phyloP scores from a whole-genome alignment of 805 yeast genomes.

The Starmera pachycereana region DNA sequence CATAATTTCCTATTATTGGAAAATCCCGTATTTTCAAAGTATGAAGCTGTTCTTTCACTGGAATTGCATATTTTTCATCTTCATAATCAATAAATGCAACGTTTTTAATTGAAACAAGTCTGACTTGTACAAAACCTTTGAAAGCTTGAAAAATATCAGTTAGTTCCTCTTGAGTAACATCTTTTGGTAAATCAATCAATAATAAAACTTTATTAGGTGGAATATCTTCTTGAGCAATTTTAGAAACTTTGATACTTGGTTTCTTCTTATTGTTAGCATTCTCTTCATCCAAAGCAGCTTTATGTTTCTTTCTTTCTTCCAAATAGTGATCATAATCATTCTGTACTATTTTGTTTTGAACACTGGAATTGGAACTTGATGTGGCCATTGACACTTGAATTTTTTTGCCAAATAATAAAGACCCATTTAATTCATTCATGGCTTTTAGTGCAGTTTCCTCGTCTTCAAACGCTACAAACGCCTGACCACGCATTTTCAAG shows the following conservation, averaged over 20 bases:
- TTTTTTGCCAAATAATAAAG: slow-evolving; percentile 11
- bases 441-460: slow-evolving; percentile 29
- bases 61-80: slow-evolving; percentile 39
- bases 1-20: slow-evolving; percentile 16
- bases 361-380: slow-evolving; percentile 14
- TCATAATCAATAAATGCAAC: slow-evolving; percentile 80
- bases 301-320: slow-evolving; percentile 8
- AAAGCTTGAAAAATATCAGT: slow-evolving; percentile 33
- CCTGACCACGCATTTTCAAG: slow-evolving; percentile 71
- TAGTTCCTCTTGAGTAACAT: slow-evolving; percentile 30
- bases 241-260: slow-evolving; percentile 9
- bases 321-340: slow-evolving; percentile 11
- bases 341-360: slow-evolving; percentile 7
- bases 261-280: slow-evolving; percentile 5
- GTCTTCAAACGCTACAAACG: slow-evolving; percentile 51
- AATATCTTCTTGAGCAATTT: slow-evolving; percentile 11
- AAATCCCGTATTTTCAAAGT: slow-evolving; percentile 12
- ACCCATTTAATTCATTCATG: slow-evolving; percentile 10
- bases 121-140: slow-evolving; percentile 55
- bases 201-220: slow-evolving; percentile 69
- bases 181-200: slow-evolving; percentile 51
- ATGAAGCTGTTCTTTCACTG: slow-evolving; percentile 21
- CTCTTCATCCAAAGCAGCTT: slow-evolving; percentile 12
- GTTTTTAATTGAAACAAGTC: slow-evolving; percentile 54
- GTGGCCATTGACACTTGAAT: slow-evolving; percentile 16